These are phyloP conservation scores for Spergularia azorica DNA, from an alignment of 179 eudicot species.

Conservation along the genomic window DNA sequence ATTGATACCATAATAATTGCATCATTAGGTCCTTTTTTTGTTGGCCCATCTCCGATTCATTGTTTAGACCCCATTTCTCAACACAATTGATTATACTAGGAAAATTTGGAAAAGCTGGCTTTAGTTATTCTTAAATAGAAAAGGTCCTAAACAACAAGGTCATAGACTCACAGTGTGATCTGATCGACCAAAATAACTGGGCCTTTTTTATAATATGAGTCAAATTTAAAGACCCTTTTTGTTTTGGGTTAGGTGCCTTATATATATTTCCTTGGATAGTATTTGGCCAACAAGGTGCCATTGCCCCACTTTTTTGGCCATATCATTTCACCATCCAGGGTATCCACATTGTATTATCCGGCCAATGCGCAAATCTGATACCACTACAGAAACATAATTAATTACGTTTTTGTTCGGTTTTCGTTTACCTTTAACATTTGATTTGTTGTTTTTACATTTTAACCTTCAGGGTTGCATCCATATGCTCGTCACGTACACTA, in stretches of 20 bases:
- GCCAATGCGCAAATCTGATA: not conserved
- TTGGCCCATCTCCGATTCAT: not conserved
- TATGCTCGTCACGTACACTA: constrained; percentile 55
- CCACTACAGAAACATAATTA: constrained; percentile 23
- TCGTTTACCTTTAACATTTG: constrained; percentile 45
- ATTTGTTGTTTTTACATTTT: constrained; percentile 28
- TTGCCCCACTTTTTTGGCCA: not conserved
- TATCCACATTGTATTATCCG: not conserved
- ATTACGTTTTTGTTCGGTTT: constrained; percentile 40
- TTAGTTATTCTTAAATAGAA: not conserved
- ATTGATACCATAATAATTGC: not conserved
- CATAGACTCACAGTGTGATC: not conserved
- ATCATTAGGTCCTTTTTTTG: not conserved
- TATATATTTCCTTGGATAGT: constrained; percentile 14
- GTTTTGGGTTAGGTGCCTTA: not conserved
- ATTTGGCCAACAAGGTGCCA: constrained; percentile 23
- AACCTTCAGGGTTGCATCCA: constrained; percentile 50
- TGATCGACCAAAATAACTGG: not conserved
- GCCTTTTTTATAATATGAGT: not conserved
- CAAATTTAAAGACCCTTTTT: constrained; percentile 1
- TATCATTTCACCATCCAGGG: not conserved
- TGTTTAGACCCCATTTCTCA: not conserved
- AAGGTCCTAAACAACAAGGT: not conserved
- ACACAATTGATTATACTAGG: not conserved
- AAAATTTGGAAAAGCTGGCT: not conserved